Conservation (phyloP, 2,329 filamentous ascomycete species). For the Pseudopyricularia javanii region DNA sequence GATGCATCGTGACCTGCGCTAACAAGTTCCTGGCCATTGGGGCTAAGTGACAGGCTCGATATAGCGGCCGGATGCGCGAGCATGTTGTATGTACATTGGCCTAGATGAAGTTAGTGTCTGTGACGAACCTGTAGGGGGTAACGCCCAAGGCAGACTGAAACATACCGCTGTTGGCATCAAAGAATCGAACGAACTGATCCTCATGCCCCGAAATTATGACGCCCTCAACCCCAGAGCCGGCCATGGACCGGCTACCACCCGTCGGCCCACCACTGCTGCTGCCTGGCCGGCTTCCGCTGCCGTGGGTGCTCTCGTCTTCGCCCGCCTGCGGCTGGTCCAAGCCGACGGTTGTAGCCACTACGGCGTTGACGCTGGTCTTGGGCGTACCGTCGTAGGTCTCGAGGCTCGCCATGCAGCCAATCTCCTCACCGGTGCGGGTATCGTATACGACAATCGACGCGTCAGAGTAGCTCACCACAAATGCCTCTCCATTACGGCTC, state of each 20-base stretch:
- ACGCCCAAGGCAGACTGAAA: conserved; percentile 12
- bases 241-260: conserved; percentile 48
- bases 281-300: conserved; percentile 53
- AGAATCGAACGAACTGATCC: conserved; percentile 91
- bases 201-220: conserved; percentile 95
- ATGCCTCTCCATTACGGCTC: conserved; percentile 70
- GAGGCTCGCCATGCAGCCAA: conserved; percentile 82
- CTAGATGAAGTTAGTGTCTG: conserved; percentile 31
- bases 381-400: conserved; percentile 85
- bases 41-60: conserved; percentile 80
- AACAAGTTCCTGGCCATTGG: conserved; percentile 86
- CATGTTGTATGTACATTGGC: conserved; percentile 99
- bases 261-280: conserved; percentile 58
- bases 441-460: conserved; percentile 87
- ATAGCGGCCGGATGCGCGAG: conserved; percentile 90
- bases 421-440: conserved; percentile 79
- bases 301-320: not conserved
- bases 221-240: conserved; percentile 73
- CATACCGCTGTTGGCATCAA: conserved; percentile 97
- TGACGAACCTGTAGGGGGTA: too few species aligned
- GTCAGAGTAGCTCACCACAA: conserved; percentile 88
- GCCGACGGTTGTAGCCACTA: conserved; percentile 76
- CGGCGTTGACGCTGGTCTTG: conserved; percentile 73
- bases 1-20: conserved; percentile 93
- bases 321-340: conserved; percentile 59